Base-by-base conservation (phyloP, 305 asterid genomes). In the Andrographis paniculata region DNA sequence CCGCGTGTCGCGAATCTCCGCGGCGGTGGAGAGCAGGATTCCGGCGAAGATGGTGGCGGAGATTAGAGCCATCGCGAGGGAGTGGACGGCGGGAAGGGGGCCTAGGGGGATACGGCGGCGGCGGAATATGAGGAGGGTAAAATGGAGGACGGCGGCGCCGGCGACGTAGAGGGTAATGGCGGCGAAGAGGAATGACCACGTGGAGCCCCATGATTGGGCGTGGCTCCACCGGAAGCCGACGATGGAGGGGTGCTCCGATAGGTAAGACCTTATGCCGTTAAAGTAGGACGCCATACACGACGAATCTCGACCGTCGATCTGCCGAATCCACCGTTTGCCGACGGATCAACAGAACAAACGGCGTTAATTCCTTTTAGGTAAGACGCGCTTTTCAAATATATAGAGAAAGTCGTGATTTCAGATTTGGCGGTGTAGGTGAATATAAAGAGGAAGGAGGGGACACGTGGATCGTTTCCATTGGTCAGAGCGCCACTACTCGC, bases 1-100 rank as follows among this genome's bases (percentile, higher is more conserved):
- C 8, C 95, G 82, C 21, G 91, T 74, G 59, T 78, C 84, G 18
- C 87, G 80, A 72, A 85, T 81, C 68, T 85, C 95, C 1, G 87
- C 82, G 16, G 91, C 79, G 52, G 93, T 41, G 56, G 93, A 78
- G 59, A 81, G 62, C 46, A 84, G 72, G 47, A 68, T 68, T 1
- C 94, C 94, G 46, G 86, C 46, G 74, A 82, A 82, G 18, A 79
- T 77, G 1, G 78, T 65, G 51, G 67, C 79, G 65, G 94, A 85
- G 57, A 79, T 55, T 2, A 85, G 62, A 7, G 82, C 77, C 94
- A 85, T 85, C 14, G 38, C 38, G 40, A 85, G 94, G 46, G 82
- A 78, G 73, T 85, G 95, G 50, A 64, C 11, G 39, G 94, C 95
- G 11, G 94, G 88, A 53, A 85, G 55, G 3, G 88, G 93, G 5